Evolutionary conservation across 2,329 filamentous ascomycete species (phyloP).

Genomic region (Neonectria neomacrospora): DNA sequence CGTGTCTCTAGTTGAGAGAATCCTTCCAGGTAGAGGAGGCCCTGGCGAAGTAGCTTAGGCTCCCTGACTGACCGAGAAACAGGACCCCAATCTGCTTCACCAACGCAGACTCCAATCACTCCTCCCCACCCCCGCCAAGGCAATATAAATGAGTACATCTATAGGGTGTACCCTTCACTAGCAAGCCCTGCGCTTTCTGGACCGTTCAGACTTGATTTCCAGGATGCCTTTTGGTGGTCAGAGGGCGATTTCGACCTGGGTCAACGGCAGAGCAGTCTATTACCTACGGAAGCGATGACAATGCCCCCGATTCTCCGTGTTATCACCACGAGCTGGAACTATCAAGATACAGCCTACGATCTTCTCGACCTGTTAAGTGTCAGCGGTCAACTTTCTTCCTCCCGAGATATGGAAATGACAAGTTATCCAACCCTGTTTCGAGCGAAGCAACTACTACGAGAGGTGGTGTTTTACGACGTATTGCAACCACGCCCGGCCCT

Average conservation of each 20-base stretch:
- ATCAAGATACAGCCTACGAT: slow-evolving; percentile 59
- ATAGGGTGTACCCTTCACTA: slow-evolving; percentile 57
- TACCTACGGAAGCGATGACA: slow-evolving; percentile 47
- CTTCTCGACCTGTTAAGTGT: slow-evolving; percentile 64
- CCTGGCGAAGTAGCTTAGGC: not conserved
- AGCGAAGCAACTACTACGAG: slow-evolving; percentile 66
- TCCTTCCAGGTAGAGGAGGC: slow-evolving; percentile 59
- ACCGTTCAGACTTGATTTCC: slow-evolving; percentile 61
- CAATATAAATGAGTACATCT: slow-evolving; percentile 64
- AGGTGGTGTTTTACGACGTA: slow-evolving; percentile 65
- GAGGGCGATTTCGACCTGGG: slow-evolving; percentile 56
- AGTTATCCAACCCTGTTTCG: slow-evolving; percentile 62
- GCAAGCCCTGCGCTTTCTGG: slow-evolving; percentile 55
- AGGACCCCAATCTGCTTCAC: slow-evolving; percentile 61
- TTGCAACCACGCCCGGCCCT: slow-evolving; percentile 60
- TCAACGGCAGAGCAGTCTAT: slow-evolving; percentile 34
- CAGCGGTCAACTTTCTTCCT: slow-evolving; percentile 61
- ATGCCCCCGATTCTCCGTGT: slow-evolving; percentile 62
- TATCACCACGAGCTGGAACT: slow-evolving; percentile 64
- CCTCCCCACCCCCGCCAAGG: slow-evolving; percentile 61
- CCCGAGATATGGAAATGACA: slow-evolving; percentile 60
- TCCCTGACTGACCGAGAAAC: slow-evolving; percentile 26
- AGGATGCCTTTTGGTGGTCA: slow-evolving; percentile 69
- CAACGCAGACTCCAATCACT: slow-evolving; percentile 61
- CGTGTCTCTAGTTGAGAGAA: slow-evolving; percentile 58